Percentiles rank a stretch among this genome's conserved stretches.
Evolutionary conservation across 2,329 filamentous ascomycete genomes (phyloP).

Genomic region (Corynespora cassiicola): DNA sequence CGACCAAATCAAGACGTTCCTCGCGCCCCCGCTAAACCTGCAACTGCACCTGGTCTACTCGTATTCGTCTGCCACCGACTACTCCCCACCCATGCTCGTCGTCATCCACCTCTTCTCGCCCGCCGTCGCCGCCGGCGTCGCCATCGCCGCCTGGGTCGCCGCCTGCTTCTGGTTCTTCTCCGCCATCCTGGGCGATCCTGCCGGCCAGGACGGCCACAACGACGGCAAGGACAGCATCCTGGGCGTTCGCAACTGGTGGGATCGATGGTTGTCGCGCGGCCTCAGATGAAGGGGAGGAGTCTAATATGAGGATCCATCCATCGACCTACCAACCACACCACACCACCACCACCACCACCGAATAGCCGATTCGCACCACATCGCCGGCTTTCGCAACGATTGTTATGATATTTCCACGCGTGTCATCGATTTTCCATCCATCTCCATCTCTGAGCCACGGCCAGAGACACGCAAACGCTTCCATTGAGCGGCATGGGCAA

Average conservation of each 20-base stretch:
- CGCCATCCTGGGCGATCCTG: conserved; percentile 67
- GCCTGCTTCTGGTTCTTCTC: conserved; percentile 69
- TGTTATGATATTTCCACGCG: conserved; percentile 6
- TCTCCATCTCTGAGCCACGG: neutral
- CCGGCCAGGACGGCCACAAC: conserved; percentile 64
- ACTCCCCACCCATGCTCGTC: conserved; percentile 53
- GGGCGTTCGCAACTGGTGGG: conserved; percentile 66
- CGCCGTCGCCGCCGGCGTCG: conserved; percentile 62
- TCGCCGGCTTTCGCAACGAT: no score
- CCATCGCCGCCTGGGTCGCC: conserved; percentile 64
- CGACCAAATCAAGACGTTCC: conserved; percentile 58
- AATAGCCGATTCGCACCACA: no score
- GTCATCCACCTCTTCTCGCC: conserved; percentile 63
- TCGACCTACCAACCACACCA: no score
- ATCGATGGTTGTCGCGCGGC: conserved; percentile 59
- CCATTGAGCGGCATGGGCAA: conserved; percentile 13
- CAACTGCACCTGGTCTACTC: conserved; percentile 58
- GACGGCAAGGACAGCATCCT: conserved; percentile 67
- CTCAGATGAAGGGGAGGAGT: conserved; percentile 25
- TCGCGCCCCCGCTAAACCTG: conserved; percentile 61
- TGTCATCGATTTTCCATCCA: no score
- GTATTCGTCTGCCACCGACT: conserved; percentile 43
- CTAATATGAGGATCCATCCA: conserved; percentile 2
- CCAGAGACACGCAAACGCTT: conserved; percentile 1
- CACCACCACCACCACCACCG: no score